phyloP scores from a whole-genome alignment of 495 filamentous ascomycete genomes.

The Choiromyces venosus region DNA sequence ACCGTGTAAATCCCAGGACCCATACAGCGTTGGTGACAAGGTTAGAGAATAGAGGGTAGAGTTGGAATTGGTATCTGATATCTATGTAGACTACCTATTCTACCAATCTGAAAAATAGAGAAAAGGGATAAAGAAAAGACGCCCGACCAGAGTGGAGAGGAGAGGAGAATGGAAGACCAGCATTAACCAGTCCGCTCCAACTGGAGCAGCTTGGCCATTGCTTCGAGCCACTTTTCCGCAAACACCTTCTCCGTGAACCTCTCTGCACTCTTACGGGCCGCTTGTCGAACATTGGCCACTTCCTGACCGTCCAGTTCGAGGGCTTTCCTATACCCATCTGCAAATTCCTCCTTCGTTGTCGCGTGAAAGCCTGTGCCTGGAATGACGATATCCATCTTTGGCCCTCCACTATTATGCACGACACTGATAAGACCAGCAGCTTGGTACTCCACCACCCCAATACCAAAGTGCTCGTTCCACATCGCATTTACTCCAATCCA shows the following conservation, averaged over 20 bases:
- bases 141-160: background rate
- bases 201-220: slow-evolving; percentile 44
- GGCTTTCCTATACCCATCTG: slow-evolving; percentile 68
- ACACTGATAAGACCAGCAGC: slow-evolving; percentile 87
- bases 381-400: slow-evolving; percentile 85
- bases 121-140: background rate
- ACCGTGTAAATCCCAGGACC: slow-evolving; percentile 32
- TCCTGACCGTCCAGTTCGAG: slow-evolving; percentile 62
- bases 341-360: slow-evolving; percentile 67
- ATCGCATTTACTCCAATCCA: slow-evolving; percentile 91
- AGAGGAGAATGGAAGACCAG: background rate
- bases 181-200: background rate
- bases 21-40: slow-evolving; percentile 20
- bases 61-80: background rate
- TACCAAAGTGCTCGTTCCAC: slow-evolving; percentile 99
- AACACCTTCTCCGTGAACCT: slow-evolving; percentile 88
- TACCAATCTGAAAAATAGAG: background rate
- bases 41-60: background rate
- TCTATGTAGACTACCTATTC: background rate
- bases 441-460: slow-evolving; percentile 97
- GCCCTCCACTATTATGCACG: slow-evolving; percentile 86
- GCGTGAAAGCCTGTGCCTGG: slow-evolving; percentile 72
- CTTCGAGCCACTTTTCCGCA: slow-evolving; percentile 68
- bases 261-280: slow-evolving; percentile 68
- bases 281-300: slow-evolving; percentile 61